phyloP scores from a whole-genome alignment of 1,139 yeast species.

The Meyerozyma elateridarum region DNA sequence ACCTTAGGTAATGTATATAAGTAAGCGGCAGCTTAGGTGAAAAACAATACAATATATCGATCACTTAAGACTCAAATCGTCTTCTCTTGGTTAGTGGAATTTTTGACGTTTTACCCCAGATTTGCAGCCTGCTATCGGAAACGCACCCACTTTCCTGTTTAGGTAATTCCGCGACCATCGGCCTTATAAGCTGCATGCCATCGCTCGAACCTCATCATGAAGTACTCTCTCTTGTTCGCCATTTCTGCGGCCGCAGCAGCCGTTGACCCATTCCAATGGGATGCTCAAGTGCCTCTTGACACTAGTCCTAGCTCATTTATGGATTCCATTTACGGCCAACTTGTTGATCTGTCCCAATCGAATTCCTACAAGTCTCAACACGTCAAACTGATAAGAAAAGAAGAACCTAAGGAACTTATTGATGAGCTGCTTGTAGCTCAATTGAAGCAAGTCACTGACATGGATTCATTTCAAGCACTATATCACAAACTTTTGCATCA shows the following conservation, averaged over 20 bases:
- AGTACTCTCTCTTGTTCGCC: not conserved
- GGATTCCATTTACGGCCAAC: constrained; percentile 3
- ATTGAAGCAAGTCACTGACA: not conserved
- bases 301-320: not conserved
- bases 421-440: constrained; percentile 1
- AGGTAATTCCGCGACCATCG: constrained; percentile 1
- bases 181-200: not conserved
- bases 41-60: too few species aligned
- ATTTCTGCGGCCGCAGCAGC: constrained; percentile 1
- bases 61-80: too few species aligned
- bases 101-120: too few species aligned
- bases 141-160: not conserved
- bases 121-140: too few species aligned
- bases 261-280: not conserved
- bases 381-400: too few species aligned
- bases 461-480: not conserved
- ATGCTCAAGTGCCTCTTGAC: not conserved
- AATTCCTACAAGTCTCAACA: too few species aligned
- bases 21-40: too few species aligned
- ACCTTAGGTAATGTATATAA: constrained; percentile 35
- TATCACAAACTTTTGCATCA: too few species aligned
- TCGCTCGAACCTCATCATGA: not conserved
- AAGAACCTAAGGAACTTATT: too few species aligned
- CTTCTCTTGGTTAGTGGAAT: too few species aligned
- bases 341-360: constrained; percentile 1